A percentile compares a stretch with the other conserved stretches of the same genome.
Conservation (phyloP, 2,329 filamentous ascomycete species). For the Pseudogymnoascus sp. region DNA sequence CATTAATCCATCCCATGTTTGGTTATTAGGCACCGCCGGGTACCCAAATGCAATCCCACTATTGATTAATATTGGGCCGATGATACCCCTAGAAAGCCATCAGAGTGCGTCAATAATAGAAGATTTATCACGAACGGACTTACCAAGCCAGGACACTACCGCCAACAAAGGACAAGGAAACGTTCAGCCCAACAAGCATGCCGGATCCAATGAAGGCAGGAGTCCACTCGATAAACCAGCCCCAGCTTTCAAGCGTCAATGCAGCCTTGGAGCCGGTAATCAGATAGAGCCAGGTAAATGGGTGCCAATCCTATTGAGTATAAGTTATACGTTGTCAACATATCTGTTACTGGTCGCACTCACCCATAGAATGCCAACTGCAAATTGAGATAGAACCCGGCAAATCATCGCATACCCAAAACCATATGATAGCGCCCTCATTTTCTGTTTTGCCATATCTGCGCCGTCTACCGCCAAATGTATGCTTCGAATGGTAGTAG, state of each 20-base stretch:
- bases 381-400: slow-evolving; percentile 38
- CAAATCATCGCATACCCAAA: slow-evolving; percentile 34
- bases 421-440: slow-evolving; percentile 33
- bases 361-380: slow-evolving; percentile 37
- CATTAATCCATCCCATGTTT: slow-evolving; percentile 3
- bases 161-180: slow-evolving; percentile 3
- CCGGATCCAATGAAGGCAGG: slow-evolving; percentile 10
- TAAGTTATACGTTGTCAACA: not conserved
- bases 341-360: not conserved
- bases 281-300: slow-evolving; percentile 25
- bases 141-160: slow-evolving; percentile 7
- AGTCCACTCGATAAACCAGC: slow-evolving; percentile 35
- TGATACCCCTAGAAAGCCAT: slow-evolving; percentile 1
- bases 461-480: slow-evolving; percentile 36
- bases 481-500: slow-evolving; percentile 40
- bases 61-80: not conserved
- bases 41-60: slow-evolving; percentile 7
- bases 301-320: not conserved
- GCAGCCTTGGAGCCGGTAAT: slow-evolving; percentile 21
- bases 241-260: slow-evolving; percentile 34
- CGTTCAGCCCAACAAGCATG: slow-evolving; percentile 10
- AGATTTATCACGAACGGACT: not conserved
- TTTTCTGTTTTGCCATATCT: slow-evolving; percentile 34
- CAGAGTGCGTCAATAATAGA: not conserved
- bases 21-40: not conserved